Evolutionary conservation across 176 grass and related monocot genomes (phyloP), one percentile per base, ranked within the genome.

Genomic region (Aechmea fasciata): DNA sequence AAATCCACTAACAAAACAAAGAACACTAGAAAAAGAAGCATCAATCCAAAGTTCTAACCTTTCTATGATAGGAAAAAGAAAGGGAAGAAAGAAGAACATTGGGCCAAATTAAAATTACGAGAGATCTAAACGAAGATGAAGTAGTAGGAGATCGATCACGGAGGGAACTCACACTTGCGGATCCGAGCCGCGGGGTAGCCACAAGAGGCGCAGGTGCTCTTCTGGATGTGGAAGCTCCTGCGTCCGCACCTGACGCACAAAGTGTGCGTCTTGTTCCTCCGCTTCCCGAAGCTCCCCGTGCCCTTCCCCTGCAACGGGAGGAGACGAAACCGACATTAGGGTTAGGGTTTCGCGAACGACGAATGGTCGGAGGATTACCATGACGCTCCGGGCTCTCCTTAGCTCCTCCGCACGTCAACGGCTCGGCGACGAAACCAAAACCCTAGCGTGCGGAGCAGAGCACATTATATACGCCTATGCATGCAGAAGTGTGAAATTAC

Each of bases 221-320:
- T 69, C 65, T 77, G 75, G 50, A 77, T 41, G 48, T 57, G 51
- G 52, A 69, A 78, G 47, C 65, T 70, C 64, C 54, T 41, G 50
- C 54, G 66, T 11, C 65, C 48, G 17, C 48, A 77, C 24, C 74
- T 33, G 28, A 62, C 71, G 71, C 71, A 73, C 23, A 77, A 66
- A 9, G 67, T 71, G 76, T 79, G 76, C 12, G 67, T 79, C 76
- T 79, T 79, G 76, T 79, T 79, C 76, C 76, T 79, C 11, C 76
- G 51, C 76, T 79, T 79, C 15, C 76, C 76, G 12, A 79, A 79
- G 69, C 76, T 71, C 18, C 76, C 76, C n/a, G 76, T 79, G 20
- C 66, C 76, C 76, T 79, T 79, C 0, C 67, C 52, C 76, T 71
- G 67, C 52, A 9, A n/a, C 9, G 11, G 52, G 0, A 14, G n/a